Percentiles rank a stretch among this genome's conserved stretches.
These are phyloP conservation scores for Populus hybrid DNA, from an alignment of 441 rosid species.

Conservation along the genomic window DNA sequence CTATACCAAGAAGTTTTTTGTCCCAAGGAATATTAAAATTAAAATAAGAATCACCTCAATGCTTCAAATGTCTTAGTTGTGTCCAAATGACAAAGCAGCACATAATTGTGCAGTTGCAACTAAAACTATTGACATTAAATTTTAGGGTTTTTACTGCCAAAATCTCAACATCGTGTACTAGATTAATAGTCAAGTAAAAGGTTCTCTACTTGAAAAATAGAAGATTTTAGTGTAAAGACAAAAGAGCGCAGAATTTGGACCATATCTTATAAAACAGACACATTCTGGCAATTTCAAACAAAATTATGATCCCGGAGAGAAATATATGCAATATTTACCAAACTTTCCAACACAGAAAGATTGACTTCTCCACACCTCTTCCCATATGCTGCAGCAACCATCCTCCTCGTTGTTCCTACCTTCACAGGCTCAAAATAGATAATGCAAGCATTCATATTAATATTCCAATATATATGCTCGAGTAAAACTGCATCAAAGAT, in stretches of 20 bases:
- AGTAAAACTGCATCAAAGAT: slow-evolving; percentile 14
- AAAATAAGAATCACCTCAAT: not conserved
- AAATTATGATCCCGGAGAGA: not conserved
- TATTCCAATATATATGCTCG: slow-evolving; percentile 2
- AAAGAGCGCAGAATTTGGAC: not conserved
- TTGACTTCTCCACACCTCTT: slow-evolving; percentile 80
- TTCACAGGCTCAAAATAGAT: slow-evolving; percentile 38
- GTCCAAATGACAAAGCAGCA: not conserved
- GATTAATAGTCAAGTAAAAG: not conserved
- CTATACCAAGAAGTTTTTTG: not conserved
- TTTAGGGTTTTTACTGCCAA: not conserved
- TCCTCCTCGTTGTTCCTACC: slow-evolving; percentile 89
- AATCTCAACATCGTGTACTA: not conserved
- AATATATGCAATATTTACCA: slow-evolving; percentile 47
- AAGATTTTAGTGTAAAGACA: not conserved
- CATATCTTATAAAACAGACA: no score
- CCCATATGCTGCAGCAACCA: slow-evolving; percentile 70
- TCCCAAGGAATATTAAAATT: not conserved
- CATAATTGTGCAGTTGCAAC: not conserved
- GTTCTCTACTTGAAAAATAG: not conserved
- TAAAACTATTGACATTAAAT: not conserved
- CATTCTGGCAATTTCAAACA: not conserved
- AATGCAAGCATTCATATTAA: slow-evolving; percentile 13
- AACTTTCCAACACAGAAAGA: slow-evolving; percentile 64
- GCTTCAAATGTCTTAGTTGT: not conserved